These are phyloP conservation scores for Cornus controversa DNA, from an alignment of 148 eudicot species.

Conservation along the genomic window DNA sequence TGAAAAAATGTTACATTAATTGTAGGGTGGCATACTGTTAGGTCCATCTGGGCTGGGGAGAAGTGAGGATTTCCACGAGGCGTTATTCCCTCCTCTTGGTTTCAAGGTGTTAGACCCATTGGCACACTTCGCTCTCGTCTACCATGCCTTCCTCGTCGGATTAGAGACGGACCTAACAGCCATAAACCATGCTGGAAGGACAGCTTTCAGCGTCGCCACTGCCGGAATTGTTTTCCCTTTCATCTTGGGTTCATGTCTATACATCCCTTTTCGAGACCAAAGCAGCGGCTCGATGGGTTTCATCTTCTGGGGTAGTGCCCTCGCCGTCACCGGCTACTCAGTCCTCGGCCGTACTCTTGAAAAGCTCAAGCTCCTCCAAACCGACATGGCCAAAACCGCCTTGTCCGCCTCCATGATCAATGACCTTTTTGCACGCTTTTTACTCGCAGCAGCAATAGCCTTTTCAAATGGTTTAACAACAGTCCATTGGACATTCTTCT, in stretches of 20 bases:
- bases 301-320: slow-evolving; percentile 33
- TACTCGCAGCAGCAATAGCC: slow-evolving; percentile 15
- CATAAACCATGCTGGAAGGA: slow-evolving; percentile 8
- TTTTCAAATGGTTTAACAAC: background rate
- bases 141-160: slow-evolving; percentile 51
- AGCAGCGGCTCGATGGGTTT: background rate
- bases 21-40: slow-evolving; percentile 35
- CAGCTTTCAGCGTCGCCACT: slow-evolving; percentile 11
- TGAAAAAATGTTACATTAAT: background rate
- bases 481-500: background rate
- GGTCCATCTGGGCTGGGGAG: slow-evolving; percentile 24
- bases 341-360: slow-evolving; percentile 30
- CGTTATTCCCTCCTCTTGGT: background rate
- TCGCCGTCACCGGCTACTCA: slow-evolving; percentile 27
- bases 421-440: slow-evolving; percentile 24
- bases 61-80: too few relatives aligned
- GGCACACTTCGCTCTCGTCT: slow-evolving; percentile 45
- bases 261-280: background rate
- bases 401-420: slow-evolving; percentile 22
- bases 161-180: slow-evolving; percentile 34
- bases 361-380: slow-evolving; percentile 32
- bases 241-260: slow-evolving; percentile 19
- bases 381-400: slow-evolving; percentile 27
- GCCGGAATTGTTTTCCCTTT: slow-evolving; percentile 23
- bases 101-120: slow-evolving; percentile 18